These are phyloP conservation scores for Globisporangium yorkense DNA, from an alignment of 352 stramenopile genomes.

Conservation along the genomic window DNA sequence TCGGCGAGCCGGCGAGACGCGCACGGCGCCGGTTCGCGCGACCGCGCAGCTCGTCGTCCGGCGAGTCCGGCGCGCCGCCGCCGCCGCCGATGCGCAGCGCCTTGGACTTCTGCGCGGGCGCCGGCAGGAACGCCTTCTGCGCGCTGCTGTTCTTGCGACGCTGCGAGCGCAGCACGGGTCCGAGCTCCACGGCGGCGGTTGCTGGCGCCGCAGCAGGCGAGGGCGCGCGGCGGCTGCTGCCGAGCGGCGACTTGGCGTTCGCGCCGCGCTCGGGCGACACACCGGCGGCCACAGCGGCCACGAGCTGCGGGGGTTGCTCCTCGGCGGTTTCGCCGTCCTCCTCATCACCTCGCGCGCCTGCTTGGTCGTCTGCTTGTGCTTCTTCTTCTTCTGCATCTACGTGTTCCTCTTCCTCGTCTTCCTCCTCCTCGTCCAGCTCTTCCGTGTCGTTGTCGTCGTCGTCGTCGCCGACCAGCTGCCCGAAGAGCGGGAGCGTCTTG, in stretches of 20 bases:
- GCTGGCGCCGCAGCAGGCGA: constrained; percentile 3
- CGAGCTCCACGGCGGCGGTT: constrained; percentile 21
- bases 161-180: constrained; percentile 21
- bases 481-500: constrained; percentile 61
- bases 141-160: constrained; percentile 33
- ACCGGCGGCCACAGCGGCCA: neutral
- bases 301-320: neutral
- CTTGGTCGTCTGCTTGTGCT: constrained; percentile 14
- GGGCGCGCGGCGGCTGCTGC: neutral
- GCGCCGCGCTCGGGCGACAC: neutral
- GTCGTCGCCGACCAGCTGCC: constrained; percentile 40
- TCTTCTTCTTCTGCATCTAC: constrained; percentile 17
- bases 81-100: constrained; percentile 29
- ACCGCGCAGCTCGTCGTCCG: constrained; percentile 12
- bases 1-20: constrained; percentile 20
- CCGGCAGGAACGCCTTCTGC: constrained; percentile 39
- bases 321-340: neutral
- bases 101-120: constrained; percentile 40
- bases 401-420: constrained; percentile 3
- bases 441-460: constrained; percentile 19
- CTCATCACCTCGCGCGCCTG: neutral
- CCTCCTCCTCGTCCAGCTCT: constrained; percentile 18
- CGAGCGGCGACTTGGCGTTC: constrained; percentile 2
- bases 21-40: constrained; percentile 7
- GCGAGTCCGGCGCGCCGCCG: constrained; percentile 7